Evolutionary conservation across 2,329 filamentous ascomycete genomes (phyloP), one percentile per base, ranked within the genome.

Genomic region (Thyridium curvatum): DNA sequence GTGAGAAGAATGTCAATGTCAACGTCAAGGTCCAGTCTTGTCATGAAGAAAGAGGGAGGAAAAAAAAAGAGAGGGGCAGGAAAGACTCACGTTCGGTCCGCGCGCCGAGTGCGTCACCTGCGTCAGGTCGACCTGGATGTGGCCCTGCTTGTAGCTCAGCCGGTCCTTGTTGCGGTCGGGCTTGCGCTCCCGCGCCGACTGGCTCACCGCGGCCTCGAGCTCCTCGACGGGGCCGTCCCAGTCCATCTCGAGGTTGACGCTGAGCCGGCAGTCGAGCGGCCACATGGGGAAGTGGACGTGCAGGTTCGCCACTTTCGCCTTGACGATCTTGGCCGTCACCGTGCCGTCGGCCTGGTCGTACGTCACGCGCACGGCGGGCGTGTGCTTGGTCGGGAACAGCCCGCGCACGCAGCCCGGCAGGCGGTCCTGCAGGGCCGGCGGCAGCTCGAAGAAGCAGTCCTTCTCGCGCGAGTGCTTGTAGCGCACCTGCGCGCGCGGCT

Each of bases 241-340:
- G 39, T 83, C 76, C 77, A 94, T 89, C 77, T 98, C 94, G 3
- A 98, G 74, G 55, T 95, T 97, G 54, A 98, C 81, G 52, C 88
- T 94, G 49, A 98, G 82, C 10, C 93, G 86, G 63, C 89, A 95
- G 62, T 98, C 93, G 53, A 96, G 86, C 3, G 79, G 77, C 8
- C 75, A 77, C 36, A 70, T 68, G 0, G 93, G 91, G 50, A 88
- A 84, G 61, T 85, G 83, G 14, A 98, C 74, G 52, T 95, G 85
- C n/a, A 96, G 66, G 57, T 98, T 89, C 18, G 79, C 82, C 12
- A 97, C 72, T n/a, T 89, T 80, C 18, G 82, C 80, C 67, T 98
- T 98, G 61, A 98, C 80, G 52, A 98, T 96, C 59, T 86, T 89
- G 42, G 81, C 83, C 10, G 91, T 63, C 3, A 90, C 65, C 42